A percentile compares a stretch with the other conserved stretches of the same genome.
Evolutionary conservation across 352 stramenopile genomes (phyloP).

Genomic region (Phytophthora chlamydospora): DNA sequence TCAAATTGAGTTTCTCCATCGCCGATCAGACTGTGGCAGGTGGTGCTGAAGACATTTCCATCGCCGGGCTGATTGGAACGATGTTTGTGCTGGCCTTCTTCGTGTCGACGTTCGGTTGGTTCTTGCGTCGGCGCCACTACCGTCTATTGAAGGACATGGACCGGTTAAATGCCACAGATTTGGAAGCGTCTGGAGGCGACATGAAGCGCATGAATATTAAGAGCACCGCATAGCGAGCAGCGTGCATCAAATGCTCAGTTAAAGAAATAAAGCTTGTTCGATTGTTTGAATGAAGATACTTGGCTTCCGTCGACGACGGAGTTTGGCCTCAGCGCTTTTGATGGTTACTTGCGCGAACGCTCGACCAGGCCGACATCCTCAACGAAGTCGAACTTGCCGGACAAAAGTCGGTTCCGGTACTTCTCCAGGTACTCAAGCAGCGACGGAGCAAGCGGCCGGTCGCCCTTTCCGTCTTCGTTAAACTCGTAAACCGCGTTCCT

Average conservation of each 20-base stretch:
- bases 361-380: constrained; percentile 85
- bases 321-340: neutral
- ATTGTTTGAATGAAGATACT: constrained; percentile 5
- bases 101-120: constrained; percentile 65
- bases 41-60: constrained; percentile 70
- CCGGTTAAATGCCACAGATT: neutral
- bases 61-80: constrained; percentile 63
- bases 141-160: constrained; percentile 40
- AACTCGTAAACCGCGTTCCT: constrained; percentile 78
- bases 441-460: constrained; percentile 48
- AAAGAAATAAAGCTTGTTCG: neutral
- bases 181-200: constrained; percentile 30
- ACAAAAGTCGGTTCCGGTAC: constrained; percentile 85
- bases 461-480: constrained; percentile 62
- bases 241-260: neutral
- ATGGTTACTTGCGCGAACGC: constrained; percentile 61
- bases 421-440: constrained; percentile 78
- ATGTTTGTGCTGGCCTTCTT: constrained; percentile 64
- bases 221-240: constrained; percentile 44
- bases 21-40: constrained; percentile 65
- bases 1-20: constrained; percentile 75
- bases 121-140: constrained; percentile 60
- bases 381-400: constrained; percentile 82
- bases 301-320: neutral
- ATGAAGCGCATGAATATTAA: constrained; percentile 81